Evolutionary conservation across 495 filamentous ascomycete genomes (phyloP).

Genomic region (Aspergillus haitiensis): DNA sequence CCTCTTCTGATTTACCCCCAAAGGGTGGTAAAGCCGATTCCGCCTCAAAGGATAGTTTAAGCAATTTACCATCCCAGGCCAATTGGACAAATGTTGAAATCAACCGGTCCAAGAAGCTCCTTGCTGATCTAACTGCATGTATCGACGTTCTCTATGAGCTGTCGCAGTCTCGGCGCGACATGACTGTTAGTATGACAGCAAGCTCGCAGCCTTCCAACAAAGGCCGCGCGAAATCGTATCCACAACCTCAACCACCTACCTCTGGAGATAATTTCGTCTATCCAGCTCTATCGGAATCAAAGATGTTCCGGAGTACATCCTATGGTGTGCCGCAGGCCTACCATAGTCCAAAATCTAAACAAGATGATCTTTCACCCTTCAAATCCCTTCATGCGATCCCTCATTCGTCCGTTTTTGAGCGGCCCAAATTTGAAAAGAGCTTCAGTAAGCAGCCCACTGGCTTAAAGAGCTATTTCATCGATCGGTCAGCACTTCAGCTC

Average conservation of each 20-base stretch:
- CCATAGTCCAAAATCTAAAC: conserved; percentile 25
- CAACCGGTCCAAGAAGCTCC: conserved; percentile 56
- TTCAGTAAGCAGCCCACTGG: conserved; percentile 22
- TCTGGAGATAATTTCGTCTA: conserved; percentile 14
- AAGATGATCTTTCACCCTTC: conserved; percentile 25
- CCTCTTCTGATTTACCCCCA: conserved; percentile 37
- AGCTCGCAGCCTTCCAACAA: conserved; percentile 32
- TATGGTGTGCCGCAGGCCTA: conserved; percentile 38
- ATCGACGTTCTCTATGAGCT: conserved; percentile 91
- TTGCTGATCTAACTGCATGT: conserved; percentile 75
- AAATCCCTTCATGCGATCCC: conserved; percentile 25
- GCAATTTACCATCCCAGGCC: conserved; percentile 36
- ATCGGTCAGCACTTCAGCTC: conserved; percentile 45
- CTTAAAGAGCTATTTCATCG: conserved; percentile 39
- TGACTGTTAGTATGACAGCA: conserved; percentile 44
- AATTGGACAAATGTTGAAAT: conserved; percentile 54
- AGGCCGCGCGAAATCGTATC: conserved; percentile 30
- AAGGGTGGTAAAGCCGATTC: conserved; percentile 40
- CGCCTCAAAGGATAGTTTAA: conserved; percentile 39
- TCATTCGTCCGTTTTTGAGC: conserved; percentile 18
- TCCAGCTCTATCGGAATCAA: conserved; percentile 24
- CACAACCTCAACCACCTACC: conserved; percentile 18
- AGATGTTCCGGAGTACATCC: conserved; percentile 30
- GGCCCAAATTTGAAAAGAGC: conserved; percentile 19
- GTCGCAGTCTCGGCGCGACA: conserved; percentile 65